Conservation (phyloP, 805 yeast species). For the Sporopachydermia lactativora region DNA sequence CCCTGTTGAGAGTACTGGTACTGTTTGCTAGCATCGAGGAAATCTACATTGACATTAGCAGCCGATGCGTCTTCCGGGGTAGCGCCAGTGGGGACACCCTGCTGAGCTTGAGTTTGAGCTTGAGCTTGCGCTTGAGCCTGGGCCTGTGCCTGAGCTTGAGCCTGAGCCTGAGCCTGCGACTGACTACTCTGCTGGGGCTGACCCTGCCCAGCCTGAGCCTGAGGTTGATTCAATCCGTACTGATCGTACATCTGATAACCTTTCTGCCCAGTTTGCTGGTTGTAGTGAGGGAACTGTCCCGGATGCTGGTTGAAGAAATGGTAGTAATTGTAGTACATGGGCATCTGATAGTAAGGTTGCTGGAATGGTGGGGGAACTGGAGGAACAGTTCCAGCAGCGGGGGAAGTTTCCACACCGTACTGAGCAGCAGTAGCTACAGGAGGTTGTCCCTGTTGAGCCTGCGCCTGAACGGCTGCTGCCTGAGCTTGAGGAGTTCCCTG, state of each 20-base stretch:
- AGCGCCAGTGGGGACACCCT: neutral
- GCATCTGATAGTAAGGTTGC: slow-evolving; percentile 1
- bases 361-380: slow-evolving; percentile 1
- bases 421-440: neutral
- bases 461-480: neutral
- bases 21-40: slow-evolving; percentile 1
- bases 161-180: neutral
- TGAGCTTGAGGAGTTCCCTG: neutral
- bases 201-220: neutral
- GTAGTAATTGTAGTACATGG: slow-evolving; percentile 1
- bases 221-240: neutral
- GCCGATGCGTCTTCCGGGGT: neutral
- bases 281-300: slow-evolving; percentile 1
- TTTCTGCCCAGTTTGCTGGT: slow-evolving; percentile 1
- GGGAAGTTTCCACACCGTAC: neutral
- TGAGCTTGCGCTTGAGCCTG: neutral
- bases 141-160: neutral
- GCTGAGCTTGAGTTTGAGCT: neutral
- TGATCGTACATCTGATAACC: neutral
- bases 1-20: neutral
- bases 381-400: neutral
- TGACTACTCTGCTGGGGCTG: neutral
- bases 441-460: slow-evolving; percentile 4
- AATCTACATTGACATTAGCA: neutral
- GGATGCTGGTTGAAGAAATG: slow-evolving; percentile 1